A percentile compares a stretch with the other conserved stretches of the same genome.
Evolutionary conservation across 2,329 filamentous ascomycete species (phyloP).

Genomic region (Bipolaris sorokiniana): DNA sequence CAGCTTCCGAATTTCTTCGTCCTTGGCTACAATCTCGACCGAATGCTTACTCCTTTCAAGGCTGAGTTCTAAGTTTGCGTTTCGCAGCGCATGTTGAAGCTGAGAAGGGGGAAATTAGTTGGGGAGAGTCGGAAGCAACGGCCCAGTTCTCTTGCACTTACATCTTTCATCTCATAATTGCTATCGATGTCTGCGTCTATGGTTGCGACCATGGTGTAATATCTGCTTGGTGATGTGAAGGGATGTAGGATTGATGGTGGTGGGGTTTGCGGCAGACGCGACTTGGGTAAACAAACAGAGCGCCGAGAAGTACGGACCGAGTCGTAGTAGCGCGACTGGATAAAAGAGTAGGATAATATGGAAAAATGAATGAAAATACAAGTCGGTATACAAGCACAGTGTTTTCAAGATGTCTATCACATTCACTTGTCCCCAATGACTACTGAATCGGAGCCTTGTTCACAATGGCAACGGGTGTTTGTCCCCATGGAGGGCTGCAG

Average conservation of each 20-base stretch:
- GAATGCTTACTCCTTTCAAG: slow-evolving; percentile 70
- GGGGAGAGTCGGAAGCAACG: slow-evolving; percentile 5
- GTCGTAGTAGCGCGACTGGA: neutral
- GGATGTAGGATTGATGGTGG: slow-evolving; percentile 20
- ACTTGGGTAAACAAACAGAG: slow-evolving; percentile 43
- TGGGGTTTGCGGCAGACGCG: slow-evolving; percentile 37
- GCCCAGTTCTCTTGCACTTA: slow-evolving; percentile 27
- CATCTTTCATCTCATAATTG: slow-evolving; percentile 45
- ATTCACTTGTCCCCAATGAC: neutral
- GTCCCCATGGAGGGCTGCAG: neutral
- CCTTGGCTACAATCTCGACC: slow-evolving; percentile 71
- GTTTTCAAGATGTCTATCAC: neutral
- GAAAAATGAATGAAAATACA: neutral
- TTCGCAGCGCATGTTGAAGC: slow-evolving; percentile 59
- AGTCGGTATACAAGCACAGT: neutral
- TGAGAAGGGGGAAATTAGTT: slow-evolving; percentile 29
- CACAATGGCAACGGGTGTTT: neutral
- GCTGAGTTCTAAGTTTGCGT: slow-evolving; percentile 67
- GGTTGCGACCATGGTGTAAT: slow-evolving; percentile 32
- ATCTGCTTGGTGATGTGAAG: slow-evolving; percentile 29
- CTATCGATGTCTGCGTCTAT: slow-evolving; percentile 38
- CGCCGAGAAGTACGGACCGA: slow-evolving; percentile 2
- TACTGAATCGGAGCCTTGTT: neutral
- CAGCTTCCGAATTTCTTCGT: slow-evolving; percentile 75
- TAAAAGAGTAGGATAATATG: neutral